Conservation (phyloP, 257 asterid genomes). For the Nicotiana knightiana region DNA sequence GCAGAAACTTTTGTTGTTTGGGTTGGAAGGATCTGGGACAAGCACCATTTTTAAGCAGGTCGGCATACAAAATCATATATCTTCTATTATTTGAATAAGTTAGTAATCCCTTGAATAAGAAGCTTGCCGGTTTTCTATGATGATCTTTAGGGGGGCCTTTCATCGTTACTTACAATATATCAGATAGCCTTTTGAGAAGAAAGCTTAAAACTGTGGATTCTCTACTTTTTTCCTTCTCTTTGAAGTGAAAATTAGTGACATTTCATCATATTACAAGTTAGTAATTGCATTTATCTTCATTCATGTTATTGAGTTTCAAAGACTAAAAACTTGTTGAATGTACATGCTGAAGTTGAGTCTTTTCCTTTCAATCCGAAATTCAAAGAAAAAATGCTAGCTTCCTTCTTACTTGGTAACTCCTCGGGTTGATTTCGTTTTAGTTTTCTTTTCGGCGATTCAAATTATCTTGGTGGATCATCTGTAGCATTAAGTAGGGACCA, state of each 20-base stretch:
- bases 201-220: not conserved
- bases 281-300: not conserved
- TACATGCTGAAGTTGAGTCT: not conserved
- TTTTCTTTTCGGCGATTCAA: not conserved
- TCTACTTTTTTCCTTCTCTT: not conserved
- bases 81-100: not conserved
- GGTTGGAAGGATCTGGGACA: slow-evolving; percentile 61
- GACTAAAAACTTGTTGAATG: not conserved
- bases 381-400: not conserved
- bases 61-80: not conserved
- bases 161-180: not conserved
- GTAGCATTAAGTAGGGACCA: not conserved
- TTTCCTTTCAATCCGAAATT: not conserved
- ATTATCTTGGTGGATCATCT: slow-evolving; percentile 7
- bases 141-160: not conserved
- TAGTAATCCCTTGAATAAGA: not conserved
- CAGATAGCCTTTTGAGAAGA: not conserved
- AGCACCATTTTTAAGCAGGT: slow-evolving; percentile 83
- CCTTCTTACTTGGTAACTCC: slow-evolving; percentile 1
- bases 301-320: not conserved
- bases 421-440: not conserved
- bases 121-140: not conserved
- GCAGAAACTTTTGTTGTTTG: slow-evolving; percentile 61
- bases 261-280: not conserved
- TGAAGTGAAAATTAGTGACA: not conserved